Percentiles rank a stretch among this genome's conserved stretches.
Evolutionary conservation across 371 early-diverging fungal genomes (phyloP).

Genomic region (Mucor velutinosus): DNA sequence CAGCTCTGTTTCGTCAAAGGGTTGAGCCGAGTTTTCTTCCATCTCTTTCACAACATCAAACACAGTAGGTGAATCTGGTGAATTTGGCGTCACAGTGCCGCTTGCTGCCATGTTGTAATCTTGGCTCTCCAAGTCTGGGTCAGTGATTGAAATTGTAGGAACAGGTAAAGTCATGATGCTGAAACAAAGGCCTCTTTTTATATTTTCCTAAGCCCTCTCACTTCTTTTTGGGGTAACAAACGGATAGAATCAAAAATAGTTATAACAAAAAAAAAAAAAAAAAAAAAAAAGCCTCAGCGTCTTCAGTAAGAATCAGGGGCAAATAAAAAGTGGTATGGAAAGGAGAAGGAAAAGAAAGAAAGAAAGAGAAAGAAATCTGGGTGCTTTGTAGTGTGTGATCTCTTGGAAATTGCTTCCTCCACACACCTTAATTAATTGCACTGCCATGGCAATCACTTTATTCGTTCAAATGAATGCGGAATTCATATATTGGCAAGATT

Average conservation of each 20-base stretch:
- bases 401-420: no score
- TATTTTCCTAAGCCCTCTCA: neutral
- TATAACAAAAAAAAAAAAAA: no score
- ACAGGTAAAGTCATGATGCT: constrained; percentile 21
- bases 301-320: neutral
- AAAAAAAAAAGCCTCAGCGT: neutral
- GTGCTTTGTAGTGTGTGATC: neutral
- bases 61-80: constrained; percentile 46
- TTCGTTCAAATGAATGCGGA: no score
- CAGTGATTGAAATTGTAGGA: constrained; percentile 52
- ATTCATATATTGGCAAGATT: no score
- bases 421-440: neutral
- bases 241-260: neutral
- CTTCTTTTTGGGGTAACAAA: neutral
- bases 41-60: constrained; percentile 49
- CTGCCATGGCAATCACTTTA: no score
- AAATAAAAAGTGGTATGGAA: neutral
- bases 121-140: constrained; percentile 46
- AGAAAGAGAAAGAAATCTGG: neutral
- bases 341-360: neutral
- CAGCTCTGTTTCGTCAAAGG: constrained; percentile 13
- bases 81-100: constrained; percentile 26
- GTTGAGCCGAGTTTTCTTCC: constrained; percentile 28
- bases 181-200: neutral
- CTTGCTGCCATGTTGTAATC: constrained; percentile 24